phyloP scores from a whole-genome alignment of 768 basidiomycete species.

The Podaxis mareebaensis region DNA sequence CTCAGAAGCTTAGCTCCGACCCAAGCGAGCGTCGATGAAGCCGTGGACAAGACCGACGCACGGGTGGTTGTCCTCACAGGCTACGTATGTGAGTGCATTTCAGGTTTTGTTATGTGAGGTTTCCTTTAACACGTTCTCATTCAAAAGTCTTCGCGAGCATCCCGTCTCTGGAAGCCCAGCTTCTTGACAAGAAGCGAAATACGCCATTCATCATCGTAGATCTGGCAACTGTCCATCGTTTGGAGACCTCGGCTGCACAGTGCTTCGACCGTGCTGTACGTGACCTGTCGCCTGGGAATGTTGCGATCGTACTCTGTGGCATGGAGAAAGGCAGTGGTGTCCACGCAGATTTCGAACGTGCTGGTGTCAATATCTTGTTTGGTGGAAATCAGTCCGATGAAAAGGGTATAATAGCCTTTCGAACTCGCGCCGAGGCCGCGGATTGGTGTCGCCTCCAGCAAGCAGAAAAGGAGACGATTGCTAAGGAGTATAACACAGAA shows the following conservation, averaged over 20 bases:
- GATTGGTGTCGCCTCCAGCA: conserved; percentile 2
- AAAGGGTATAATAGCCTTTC: neutral
- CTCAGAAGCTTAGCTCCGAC: neutral
- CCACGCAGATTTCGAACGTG: conserved; percentile 7
- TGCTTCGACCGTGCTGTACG: conserved; percentile 11
- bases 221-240: conserved; percentile 2
- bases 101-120: no score
- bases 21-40: conserved; percentile 2
- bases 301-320: conserved; percentile 1
- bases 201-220: neutral
- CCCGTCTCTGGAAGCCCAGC: conserved; percentile 9
- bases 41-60: conserved; percentile 15
- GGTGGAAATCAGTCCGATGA: neutral
- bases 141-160: conserved; percentile 3
- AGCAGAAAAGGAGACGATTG: neutral
- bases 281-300: conserved; percentile 1
- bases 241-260: conserved; percentile 7
- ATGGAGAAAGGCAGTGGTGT: conserved; percentile 6
- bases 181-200: conserved; percentile 5
- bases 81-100: conserved; percentile 17
- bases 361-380: conserved; percentile 3
- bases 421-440: neutral
- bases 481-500: neutral
- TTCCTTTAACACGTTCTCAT: no score
- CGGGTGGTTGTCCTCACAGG: conserved; percentile 16